phyloP scores from a whole-genome alignment of 345 rosid species.

The Brassica napus region DNA sequence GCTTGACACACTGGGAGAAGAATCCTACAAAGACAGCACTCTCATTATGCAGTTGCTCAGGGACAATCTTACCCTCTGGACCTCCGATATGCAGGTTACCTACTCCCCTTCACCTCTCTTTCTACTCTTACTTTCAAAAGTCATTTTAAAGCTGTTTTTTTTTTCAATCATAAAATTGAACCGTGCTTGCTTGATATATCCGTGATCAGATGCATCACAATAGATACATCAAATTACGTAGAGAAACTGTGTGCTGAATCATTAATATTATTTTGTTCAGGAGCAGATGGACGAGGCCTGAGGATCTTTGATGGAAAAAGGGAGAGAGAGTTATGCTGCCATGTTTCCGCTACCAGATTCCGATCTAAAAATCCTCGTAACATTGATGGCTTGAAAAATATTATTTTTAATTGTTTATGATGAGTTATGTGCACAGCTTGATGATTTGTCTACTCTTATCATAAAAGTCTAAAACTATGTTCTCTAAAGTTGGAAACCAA shows the following conservation, averaged over 20 bases:
- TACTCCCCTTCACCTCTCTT: background rate
- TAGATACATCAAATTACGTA: background rate
- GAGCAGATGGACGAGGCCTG: slow-evolving; percentile 47
- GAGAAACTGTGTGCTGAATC: slow-evolving; percentile 15
- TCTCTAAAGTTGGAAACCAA: background rate
- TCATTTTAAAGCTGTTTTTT: background rate
- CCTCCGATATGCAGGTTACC: slow-evolving; percentile 85
- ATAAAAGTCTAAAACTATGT: background rate
- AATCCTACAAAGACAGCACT: slow-evolving; percentile 97
- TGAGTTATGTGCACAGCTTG: slow-evolving; percentile 43
- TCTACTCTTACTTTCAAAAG: background rate
- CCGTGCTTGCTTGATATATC: background rate
- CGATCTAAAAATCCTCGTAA: slow-evolving; percentile 17
- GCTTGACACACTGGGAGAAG: slow-evolving; percentile 89
- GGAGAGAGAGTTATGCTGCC: slow-evolving; percentile 12
- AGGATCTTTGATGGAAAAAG: slow-evolving; percentile 10
- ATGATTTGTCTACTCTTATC: slow-evolving; percentile 30
- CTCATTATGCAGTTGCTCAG: slow-evolving; percentile 93
- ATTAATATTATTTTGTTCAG: slow-evolving; percentile 15
- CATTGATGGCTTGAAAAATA: slow-evolving; percentile 22
- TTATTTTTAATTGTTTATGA: slow-evolving; percentile 27
- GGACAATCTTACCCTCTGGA: slow-evolving; percentile 97
- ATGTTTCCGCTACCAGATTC: background rate
- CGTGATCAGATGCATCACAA: background rate
- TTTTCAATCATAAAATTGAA: background rate